These are phyloP conservation scores for Anisodus tanguticus DNA, from an alignment of 257 asterid genomes.

Conservation along the genomic window DNA sequence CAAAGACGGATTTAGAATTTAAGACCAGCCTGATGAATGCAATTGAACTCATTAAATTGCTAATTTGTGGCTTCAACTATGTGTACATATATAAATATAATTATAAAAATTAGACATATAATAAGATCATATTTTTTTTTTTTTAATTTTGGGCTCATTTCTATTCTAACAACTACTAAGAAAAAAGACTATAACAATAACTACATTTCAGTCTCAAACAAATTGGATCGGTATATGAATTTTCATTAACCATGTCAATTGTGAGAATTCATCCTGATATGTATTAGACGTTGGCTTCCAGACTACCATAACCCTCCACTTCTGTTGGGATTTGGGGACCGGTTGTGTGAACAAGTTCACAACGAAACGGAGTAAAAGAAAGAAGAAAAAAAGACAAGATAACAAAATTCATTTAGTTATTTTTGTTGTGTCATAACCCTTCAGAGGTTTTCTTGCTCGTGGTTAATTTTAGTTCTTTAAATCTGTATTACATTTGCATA, in stretches of 20 bases:
- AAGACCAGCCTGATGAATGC: background rate
- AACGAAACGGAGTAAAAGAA: background rate
- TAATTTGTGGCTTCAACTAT: background rate
- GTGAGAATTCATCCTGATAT: background rate
- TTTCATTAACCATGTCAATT: background rate
- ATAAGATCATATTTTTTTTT: background rate
- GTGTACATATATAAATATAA: background rate
- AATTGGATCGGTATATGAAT: background rate
- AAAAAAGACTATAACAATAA: too few relatives aligned
- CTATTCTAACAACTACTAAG: too few relatives aligned
- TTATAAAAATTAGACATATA: background rate
- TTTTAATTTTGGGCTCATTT: background rate
- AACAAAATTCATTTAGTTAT: background rate
- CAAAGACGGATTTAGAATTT: too few relatives aligned
- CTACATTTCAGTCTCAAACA: too few relatives aligned
- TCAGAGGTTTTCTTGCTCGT: background rate
- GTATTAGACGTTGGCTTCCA: background rate
- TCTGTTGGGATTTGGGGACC: background rate
- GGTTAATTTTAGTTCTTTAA: background rate
- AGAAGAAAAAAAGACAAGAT: background rate
- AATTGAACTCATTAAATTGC: background rate
- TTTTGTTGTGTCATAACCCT: background rate
- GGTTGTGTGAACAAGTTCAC: background rate
- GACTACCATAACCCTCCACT: background rate
- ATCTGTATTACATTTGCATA: background rate